Conservation (phyloP, 176 grass and related monocot genomes). For the barley (Hordeum vulgare) region MorexV3_pseudomolecules_assembly NC_058522.1:531866369-531866868, state of each 20-base stretch:
- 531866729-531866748: neutral
- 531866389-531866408: neutral
- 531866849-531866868: neutral
- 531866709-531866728: neutral
- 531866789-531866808: constrained; percentile 35
- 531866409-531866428: neutral
- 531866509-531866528: constrained; percentile 7
- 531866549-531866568: neutral
- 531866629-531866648: neutral
- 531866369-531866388: neutral
- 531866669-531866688: neutral
- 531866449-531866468: neutral
- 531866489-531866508: neutral
- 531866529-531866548: neutral
- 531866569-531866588: neutral
- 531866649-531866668: neutral
- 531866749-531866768: neutral
- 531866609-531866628: neutral
- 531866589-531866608: neutral
- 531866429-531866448: neutral
- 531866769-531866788: neutral
- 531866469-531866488: constrained; percentile 8
- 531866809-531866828: constrained; percentile 20
- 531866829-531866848: neutral
- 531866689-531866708: neutral